Base-by-base conservation (phyloP, 1,284 basidiomycete species). In the Malassezia sp. region DNA sequence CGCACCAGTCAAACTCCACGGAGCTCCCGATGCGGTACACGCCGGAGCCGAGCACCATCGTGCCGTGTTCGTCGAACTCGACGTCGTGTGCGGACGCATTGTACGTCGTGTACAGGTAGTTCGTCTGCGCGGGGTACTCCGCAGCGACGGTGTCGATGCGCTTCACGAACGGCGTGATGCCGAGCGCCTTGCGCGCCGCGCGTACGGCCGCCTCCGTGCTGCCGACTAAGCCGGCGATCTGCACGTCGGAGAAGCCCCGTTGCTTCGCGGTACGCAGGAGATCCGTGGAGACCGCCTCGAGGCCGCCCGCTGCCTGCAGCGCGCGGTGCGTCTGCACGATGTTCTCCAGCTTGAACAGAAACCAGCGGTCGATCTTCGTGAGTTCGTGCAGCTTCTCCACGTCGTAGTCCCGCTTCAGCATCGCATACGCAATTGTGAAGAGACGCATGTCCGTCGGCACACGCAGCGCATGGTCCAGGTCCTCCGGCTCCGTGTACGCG, bases 1-100 rank as follows among this genome's bases (percentile, higher is more conserved):
- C 93, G 71, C 93, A 99, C 93, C 93, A 99, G 73, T 99, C 93
- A 71, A 99, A 99, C 75, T 99, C 93, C 70, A 99, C 93, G 54
- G 86, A 91, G 71, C 82, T 85, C 45, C 93, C 93, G 63, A 99
- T 97, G 49, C 93, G 82, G 75, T 99, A 97, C 23, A 99, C 93
- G 64, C 93, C 93, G 51, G 84, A 87, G 35, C 93, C 93, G n/a
- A 97, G 81, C 24, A 99, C 91, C 86, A 97, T 96, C 22, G 89
- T 96, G 38, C 93, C 93, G 60, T 93, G 79, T 64, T 96, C 93
- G 70, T 93, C 78, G 68, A 97, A 97, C 34, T 87, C 80, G 66
- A 99, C 83, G 69, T 99, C 93, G 68, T 97, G 93, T 53, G 84
- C 80, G 1, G 85, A 83, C 6, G 90, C 93, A 69, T 97, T 96